Conservation (phyloP, 768 basidiomycete genomes). For the Butyriboletus loyo region DNA sequence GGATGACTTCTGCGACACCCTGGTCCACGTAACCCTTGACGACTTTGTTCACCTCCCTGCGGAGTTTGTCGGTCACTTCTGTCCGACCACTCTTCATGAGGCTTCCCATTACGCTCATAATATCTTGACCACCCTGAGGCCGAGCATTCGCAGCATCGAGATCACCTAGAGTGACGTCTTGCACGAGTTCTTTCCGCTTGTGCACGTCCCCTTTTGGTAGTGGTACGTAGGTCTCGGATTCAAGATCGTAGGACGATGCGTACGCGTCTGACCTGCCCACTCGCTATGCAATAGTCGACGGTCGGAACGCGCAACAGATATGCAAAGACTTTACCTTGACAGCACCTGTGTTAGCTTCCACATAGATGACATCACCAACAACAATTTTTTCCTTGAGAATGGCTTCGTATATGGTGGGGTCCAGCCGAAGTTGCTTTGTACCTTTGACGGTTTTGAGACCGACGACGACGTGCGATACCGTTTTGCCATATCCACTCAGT, state of each 20-base stretch:
- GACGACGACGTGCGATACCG: conserved; percentile 95
- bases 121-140: conserved; percentile 95
- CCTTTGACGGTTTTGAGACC: conserved; percentile 92
- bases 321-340: conserved; percentile 66
- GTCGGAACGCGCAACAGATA: not conserved
- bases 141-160: conserved; percentile 95
- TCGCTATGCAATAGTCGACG: conserved; percentile 48
- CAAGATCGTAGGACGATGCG: conserved; percentile 94
- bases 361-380: conserved; percentile 95
- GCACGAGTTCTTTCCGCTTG: conserved; percentile 93
- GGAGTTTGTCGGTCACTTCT: conserved; percentile 94
- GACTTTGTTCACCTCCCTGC: conserved; percentile 95
- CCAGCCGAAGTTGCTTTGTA: conserved; percentile 91
- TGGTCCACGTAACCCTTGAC: conserved; percentile 98
- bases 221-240: conserved; percentile 98
- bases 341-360: conserved; percentile 90
- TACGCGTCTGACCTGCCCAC: conserved; percentile 98
- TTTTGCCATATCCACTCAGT: conserved; percentile 96
- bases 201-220: conserved; percentile 96
- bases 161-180: conserved; percentile 93
- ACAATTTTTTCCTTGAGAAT: conserved; percentile 97
- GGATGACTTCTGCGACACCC: conserved; percentile 96
- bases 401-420: conserved; percentile 94
- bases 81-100: conserved; percentile 91
- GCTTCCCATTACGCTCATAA: conserved; percentile 96